Evolutionary conservation across 176 grass and related monocot species (phyloP).

Genomic region (Oryza meyeriana): DNA sequence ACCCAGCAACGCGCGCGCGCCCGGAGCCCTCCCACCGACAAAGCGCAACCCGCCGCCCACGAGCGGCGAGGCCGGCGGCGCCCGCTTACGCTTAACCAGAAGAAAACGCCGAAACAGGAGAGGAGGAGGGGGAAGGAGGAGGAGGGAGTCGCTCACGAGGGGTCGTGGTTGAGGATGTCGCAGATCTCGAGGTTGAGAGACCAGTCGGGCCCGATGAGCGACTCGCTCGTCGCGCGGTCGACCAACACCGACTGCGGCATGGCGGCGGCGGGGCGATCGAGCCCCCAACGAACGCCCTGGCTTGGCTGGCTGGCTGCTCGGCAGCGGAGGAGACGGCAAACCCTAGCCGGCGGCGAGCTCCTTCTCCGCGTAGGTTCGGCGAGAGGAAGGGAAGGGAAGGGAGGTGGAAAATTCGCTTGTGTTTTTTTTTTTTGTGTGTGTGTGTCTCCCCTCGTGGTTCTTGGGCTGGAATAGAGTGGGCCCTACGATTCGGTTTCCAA

Average conservation of each 20-base stretch:
- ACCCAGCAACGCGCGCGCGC: background rate
- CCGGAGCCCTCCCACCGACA: background rate
- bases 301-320: background rate
- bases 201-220: slow-evolving; percentile 82
- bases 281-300: background rate
- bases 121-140: background rate
- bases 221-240: slow-evolving; percentile 79
- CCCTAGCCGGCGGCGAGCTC: slow-evolving; percentile 34
- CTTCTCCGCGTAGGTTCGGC: slow-evolving; percentile 16
- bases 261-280: background rate
- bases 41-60: background rate
- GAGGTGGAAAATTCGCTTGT: slow-evolving; percentile 24
- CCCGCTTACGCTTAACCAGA: background rate
- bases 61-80: background rate
- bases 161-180: slow-evolving; percentile 88
- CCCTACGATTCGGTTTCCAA: background rate
- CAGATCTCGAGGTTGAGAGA: slow-evolving; percentile 95
- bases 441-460: background rate
- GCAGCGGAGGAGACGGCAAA: slow-evolving; percentile 12
- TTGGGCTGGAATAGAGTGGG: background rate
- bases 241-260: slow-evolving; percentile 60
- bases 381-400: background rate
- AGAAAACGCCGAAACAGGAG: background rate
- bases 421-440: background rate
- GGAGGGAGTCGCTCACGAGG: slow-evolving; percentile 46